Evolutionary conservation across 495 filamentous ascomycete species (phyloP).

Genomic region (Cercophora sp.): DNA sequence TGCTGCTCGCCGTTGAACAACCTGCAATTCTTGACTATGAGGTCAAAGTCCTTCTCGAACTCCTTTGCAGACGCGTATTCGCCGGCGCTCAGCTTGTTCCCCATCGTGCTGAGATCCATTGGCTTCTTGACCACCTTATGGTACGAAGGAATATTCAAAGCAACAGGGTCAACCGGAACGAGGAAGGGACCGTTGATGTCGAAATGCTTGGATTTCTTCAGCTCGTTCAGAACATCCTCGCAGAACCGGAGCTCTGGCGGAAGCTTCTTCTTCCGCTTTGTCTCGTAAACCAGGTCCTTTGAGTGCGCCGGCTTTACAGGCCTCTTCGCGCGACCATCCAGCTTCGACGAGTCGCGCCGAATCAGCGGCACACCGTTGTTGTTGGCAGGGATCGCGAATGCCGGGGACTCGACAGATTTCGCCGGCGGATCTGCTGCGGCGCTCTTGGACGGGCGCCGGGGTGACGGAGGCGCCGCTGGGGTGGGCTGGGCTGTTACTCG

Average conservation of each 20-base stretch:
- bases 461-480: slow-evolving; percentile 37
- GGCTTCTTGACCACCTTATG: slow-evolving; percentile 91
- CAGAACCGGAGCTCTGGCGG: slow-evolving; percentile 87
- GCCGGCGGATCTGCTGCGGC: slow-evolving; percentile 20
- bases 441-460: slow-evolving; percentile 24
- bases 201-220: slow-evolving; percentile 69
- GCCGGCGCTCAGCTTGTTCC: slow-evolving; percentile 70
- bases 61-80: slow-evolving; percentile 80
- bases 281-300: slow-evolving; percentile 80
- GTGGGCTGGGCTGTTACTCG: slow-evolving; percentile 38
- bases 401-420: slow-evolving; percentile 47
- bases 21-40: slow-evolving; percentile 86
- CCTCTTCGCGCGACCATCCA: slow-evolving; percentile 78
- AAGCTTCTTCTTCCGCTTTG: slow-evolving; percentile 86
- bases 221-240: slow-evolving; percentile 71
- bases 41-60: slow-evolving; percentile 74
- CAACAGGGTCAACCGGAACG: slow-evolving; percentile 85
- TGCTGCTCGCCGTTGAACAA: slow-evolving; percentile 85
- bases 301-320: slow-evolving; percentile 88
- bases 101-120: slow-evolving; percentile 84
- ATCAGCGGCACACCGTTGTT: slow-evolving; percentile 79
- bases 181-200: slow-evolving; percentile 66
- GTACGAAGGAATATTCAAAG: slow-evolving; percentile 89
- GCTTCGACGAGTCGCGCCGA: slow-evolving; percentile 76
- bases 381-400: slow-evolving; percentile 74